A percentile compares a stretch with the other conserved stretches of the same genome.
Conservation (phyloP, 2,329 filamentous ascomycete genomes). For the Colletotrichum orbiculare region DNA sequence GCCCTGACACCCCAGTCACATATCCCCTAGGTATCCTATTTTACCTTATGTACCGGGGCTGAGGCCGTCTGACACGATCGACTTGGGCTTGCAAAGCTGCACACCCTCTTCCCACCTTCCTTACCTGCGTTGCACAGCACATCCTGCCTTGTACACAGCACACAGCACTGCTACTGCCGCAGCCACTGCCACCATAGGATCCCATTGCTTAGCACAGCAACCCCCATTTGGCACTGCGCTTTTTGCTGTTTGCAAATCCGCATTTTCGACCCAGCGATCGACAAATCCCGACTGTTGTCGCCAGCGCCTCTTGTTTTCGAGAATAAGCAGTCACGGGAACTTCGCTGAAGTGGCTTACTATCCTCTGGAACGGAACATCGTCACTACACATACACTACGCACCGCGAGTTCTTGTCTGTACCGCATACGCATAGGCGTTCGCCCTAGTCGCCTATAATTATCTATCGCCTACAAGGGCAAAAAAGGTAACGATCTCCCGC, state of each 20-base stretch:
- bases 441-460: slow-evolving; percentile 9
- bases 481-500: slow-evolving; percentile 26
- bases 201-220: slow-evolving; percentile 12
- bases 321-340: slow-evolving; percentile 24
- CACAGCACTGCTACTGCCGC: too few relatives aligned
- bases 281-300: slow-evolving; percentile 21
- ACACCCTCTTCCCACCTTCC: slow-evolving; percentile 27
- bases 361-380: slow-evolving; percentile 33
- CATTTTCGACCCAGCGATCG: slow-evolving; percentile 30
- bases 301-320: slow-evolving; percentile 31
- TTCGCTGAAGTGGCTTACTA: slow-evolving; percentile 24
- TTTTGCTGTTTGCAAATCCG: slow-evolving; percentile 2
- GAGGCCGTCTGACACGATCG: slow-evolving; percentile 27
- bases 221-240: background rate
- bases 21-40: too few relatives aligned
- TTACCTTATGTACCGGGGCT: slow-evolving; percentile 19
- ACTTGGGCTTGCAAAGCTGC: slow-evolving; percentile 35
- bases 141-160: slow-evolving; percentile 15
- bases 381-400: slow-evolving; percentile 21
- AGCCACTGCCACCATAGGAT: too few relatives aligned
- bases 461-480: background rate
- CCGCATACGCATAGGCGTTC: background rate
- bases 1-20: too few relatives aligned
- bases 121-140: slow-evolving; percentile 18
- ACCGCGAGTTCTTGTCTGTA: background rate